Conservation (phyloP, 805 yeast genomes). For the Metschnikowia vanudenii region DNA sequence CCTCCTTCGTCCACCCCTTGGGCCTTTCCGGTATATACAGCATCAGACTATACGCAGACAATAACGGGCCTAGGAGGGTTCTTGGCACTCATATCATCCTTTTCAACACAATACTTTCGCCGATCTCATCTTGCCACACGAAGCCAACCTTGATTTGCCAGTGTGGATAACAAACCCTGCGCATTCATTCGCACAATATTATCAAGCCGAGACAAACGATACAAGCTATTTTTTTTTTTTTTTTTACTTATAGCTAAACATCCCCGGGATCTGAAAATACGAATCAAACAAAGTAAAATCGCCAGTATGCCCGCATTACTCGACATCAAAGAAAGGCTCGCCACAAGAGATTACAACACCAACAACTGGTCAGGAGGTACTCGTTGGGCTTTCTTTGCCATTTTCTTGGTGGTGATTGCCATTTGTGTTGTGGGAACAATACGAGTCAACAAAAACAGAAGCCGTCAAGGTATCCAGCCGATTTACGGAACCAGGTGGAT, state of each 20-base stretch:
- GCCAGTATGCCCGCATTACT: conserved; percentile 6
- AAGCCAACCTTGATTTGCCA: background rate
- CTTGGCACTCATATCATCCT: background rate
- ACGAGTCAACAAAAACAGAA: conserved; percentile 53
- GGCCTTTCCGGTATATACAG: background rate
- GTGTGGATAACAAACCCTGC: background rate
- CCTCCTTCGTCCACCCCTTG: background rate
- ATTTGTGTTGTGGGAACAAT: conserved; percentile 51
- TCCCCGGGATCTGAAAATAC: background rate
- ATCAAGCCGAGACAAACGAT: background rate
- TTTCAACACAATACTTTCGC: background rate
- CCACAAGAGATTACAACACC: conserved; percentile 3
- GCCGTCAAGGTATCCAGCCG: conserved; percentile 52
- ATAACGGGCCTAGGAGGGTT: background rate
- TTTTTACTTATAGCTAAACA: background rate
- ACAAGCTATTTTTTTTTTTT: too few species aligned
- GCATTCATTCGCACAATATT: background rate
- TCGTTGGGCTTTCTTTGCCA: conserved; percentile 65
- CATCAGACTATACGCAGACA: background rate
- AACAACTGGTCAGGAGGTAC: conserved; percentile 36
- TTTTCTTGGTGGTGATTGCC: conserved; percentile 50
- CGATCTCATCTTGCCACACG: background rate
- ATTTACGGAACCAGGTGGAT: conserved; percentile 80
- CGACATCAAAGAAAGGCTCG: background rate
- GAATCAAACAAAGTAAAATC: background rate